A percentile compares a stretch with the other conserved stretches of the same genome.
phyloP scores from a whole-genome alignment of 129 eudicot species.

The Saposhnikovia divaricata region DNA sequence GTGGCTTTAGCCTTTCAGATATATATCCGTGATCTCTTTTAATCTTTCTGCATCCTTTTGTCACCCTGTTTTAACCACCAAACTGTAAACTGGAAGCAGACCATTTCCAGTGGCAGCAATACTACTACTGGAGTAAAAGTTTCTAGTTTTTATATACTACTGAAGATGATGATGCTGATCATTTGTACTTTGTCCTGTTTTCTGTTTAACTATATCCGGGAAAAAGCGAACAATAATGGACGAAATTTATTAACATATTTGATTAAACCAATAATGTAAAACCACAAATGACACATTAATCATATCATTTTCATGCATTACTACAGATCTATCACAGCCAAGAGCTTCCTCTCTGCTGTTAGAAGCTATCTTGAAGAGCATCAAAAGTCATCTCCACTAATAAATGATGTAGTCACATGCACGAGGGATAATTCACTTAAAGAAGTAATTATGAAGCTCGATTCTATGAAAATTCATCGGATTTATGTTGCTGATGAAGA shows the following conservation, averaged over 20 bases:
- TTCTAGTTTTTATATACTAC: background rate
- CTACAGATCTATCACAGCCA: conserved; percentile 76
- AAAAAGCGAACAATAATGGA: background rate
- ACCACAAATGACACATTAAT: background rate
- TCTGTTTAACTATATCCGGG: background rate
- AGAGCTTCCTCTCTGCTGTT: conserved; percentile 74
- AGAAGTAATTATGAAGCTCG: conserved; percentile 64
- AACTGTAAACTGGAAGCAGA: background rate
- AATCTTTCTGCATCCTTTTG: no score
- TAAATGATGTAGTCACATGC: conserved; percentile 74
- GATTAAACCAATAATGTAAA: background rate
- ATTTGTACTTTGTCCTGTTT: no score
- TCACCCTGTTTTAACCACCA: background rate
- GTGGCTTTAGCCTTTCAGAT: no score
- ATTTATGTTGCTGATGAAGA: conserved; percentile 72
- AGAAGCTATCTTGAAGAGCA: conserved; percentile 58
- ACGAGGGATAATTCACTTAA: conserved; percentile 43
- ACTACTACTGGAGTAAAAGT: background rate
- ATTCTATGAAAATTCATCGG: conserved; percentile 60
- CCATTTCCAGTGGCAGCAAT: background rate
- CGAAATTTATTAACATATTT: no score
- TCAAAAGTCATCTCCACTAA: conserved; percentile 32
- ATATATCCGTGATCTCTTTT: no score
- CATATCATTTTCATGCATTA: background rate
- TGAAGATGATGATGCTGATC: background rate